phyloP scores from a whole-genome alignment of 179 eudicot genomes.

The Drosera spatulata region DNA sequence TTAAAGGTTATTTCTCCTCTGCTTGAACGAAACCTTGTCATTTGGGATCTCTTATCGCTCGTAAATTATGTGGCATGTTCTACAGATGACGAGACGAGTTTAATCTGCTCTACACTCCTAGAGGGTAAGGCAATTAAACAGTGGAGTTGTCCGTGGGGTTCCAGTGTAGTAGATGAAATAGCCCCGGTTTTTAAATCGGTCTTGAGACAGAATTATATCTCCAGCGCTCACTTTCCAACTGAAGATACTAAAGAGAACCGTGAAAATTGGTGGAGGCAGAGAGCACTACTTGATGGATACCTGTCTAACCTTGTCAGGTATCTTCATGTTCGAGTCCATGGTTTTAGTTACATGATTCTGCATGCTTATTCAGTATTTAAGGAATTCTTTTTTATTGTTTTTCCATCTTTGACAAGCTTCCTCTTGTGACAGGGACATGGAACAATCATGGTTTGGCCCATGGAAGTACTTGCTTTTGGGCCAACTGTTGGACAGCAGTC shows the following conservation, averaged over 20 bases:
- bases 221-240: slow-evolving; percentile 38
- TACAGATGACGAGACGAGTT: slow-evolving; percentile 16
- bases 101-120: slow-evolving; percentile 23
- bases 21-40: not conserved
- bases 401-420: slow-evolving; percentile 1
- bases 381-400: too few species aligned
- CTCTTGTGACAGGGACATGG: slow-evolving; percentile 45
- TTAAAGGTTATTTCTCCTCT: slow-evolving; percentile 38
- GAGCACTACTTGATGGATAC: slow-evolving; percentile 55
- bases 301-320: slow-evolving; percentile 60
- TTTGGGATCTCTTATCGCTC: not conserved
- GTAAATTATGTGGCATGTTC: not conserved
- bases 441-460: slow-evolving; percentile 74
- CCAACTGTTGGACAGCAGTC: slow-evolving; percentile 35
- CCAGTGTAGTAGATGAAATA: slow-evolving; percentile 55
- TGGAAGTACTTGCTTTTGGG: slow-evolving; percentile 82
- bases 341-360: too few species aligned
- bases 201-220: slow-evolving; percentile 51
- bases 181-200: slow-evolving; percentile 62
- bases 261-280: slow-evolving; percentile 65
- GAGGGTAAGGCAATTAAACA: slow-evolving; percentile 17
- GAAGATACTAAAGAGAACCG: slow-evolving; percentile 49
- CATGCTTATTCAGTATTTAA: too few species aligned
- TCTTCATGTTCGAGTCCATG: slow-evolving; percentile 2
- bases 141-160: slow-evolving; percentile 82